Evolutionary conservation across 2,329 filamentous ascomycete genomes (phyloP).

Genomic region (Didymella glomerata): DNA sequence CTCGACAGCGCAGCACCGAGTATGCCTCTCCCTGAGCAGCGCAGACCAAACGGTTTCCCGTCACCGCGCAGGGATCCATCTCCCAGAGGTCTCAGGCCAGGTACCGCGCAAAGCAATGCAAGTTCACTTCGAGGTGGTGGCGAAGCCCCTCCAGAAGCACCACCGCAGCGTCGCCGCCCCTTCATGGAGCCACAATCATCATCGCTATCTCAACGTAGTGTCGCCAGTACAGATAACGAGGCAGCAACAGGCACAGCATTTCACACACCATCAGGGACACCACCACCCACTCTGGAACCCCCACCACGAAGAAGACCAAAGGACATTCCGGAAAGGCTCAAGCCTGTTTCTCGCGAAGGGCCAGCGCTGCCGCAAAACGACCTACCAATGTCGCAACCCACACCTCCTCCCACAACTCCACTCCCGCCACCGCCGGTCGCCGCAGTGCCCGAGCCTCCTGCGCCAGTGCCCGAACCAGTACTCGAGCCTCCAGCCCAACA

Average conservation of each 20-base stretch:
- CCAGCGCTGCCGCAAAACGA: slow-evolving; percentile 16
- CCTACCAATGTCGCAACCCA: slow-evolving; percentile 28
- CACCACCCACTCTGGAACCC: slow-evolving; percentile 36
- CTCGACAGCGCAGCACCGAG: slow-evolving; percentile 33
- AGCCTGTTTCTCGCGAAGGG: slow-evolving; percentile 25
- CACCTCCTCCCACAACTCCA: slow-evolving; percentile 37
- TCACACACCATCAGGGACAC: slow-evolving; percentile 35
- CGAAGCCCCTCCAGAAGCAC: slow-evolving; percentile 40
- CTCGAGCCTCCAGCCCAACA: slow-evolving; percentile 33
- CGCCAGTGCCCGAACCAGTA: slow-evolving; percentile 23
- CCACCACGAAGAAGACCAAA: slow-evolving; percentile 38
- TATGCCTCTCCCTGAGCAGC: slow-evolving; percentile 37
- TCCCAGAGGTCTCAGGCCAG: slow-evolving; percentile 46
- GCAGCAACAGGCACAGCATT: slow-evolving; percentile 33
- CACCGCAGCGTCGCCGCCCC: slow-evolving; percentile 70
- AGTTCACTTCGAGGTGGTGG: slow-evolving; percentile 44
- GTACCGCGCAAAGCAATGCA: slow-evolving; percentile 48
- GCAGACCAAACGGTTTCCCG: slow-evolving; percentile 42
- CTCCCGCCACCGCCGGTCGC: slow-evolving; percentile 38
- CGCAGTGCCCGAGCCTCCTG: slow-evolving; percentile 24
- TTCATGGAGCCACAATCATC: slow-evolving; percentile 66
- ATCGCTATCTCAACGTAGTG: slow-evolving; percentile 37
- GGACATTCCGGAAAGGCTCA: slow-evolving; percentile 43
- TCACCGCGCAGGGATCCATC: slow-evolving; percentile 42
- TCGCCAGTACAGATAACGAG: slow-evolving; percentile 35